Evolutionary conservation across 2,329 filamentous ascomycete genomes (phyloP), one percentile per base, ranked within the genome.

Genomic region (Passalora sequoiae): DNA sequence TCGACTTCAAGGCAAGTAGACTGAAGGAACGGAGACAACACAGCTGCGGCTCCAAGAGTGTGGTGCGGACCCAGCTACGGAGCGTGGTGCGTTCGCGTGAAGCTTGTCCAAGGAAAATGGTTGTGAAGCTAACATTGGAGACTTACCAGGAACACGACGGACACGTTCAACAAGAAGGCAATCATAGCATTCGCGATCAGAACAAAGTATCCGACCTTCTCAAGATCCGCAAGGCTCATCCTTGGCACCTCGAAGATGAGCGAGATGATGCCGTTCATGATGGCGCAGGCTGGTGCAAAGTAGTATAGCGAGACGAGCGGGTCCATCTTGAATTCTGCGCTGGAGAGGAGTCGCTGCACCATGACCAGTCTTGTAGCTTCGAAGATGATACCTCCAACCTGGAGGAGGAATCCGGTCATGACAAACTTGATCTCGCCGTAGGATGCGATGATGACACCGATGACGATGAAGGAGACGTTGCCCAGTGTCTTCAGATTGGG

Each of bases 341-440:
- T 86, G 72, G 82, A 89, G 57, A 92, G 78, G 33, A 92, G 76
- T 47, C 83, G 81, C 73, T 91, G 83, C 40, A 92, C 85, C 81
- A 92, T 83, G 71, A 85, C 86, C 47, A 92, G 76, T 60, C 86
- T 83, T 54, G 87, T 77, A 43, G 86, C 86, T 70, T 92, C 87
- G 61, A 91, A 92, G 59, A 84, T 65, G 60, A 92, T 83, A 60
- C 86, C 86, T 44, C 75, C 81, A 49, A 84, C 73, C 71, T 92
- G 87, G 75, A 81, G 89, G 51, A 89, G 65, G 69, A 92, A 85
- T 52, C 86, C 86, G 54, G 79, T 75, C 68, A 85, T 73, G 60
- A 87, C 84, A 64, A 98, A 98, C 65, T 89, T 83, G 68, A 98
- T 94, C 73, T 98, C 92, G 60, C 92, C 92, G 52, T 94, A 79